Conservation (phyloP, 2,329 filamentous ascomycete species). For the Pseudogymnoascus sp. region DNA sequence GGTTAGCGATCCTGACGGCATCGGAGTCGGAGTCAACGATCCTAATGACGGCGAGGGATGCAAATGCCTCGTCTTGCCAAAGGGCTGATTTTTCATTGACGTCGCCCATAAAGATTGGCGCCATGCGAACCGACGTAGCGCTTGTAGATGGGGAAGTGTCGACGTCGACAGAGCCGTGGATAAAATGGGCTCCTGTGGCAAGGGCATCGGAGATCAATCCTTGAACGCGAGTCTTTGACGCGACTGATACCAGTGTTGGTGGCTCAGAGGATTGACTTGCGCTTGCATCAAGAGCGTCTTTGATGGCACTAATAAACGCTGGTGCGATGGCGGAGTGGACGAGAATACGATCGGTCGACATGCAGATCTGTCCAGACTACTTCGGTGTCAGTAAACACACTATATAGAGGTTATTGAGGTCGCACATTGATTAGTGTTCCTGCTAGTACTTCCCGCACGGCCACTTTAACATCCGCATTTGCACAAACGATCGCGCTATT, state of each 20-base stretch:
- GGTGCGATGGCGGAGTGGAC: slow-evolving; percentile 30
- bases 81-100: slow-evolving; percentile 26
- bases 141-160: slow-evolving; percentile 16
- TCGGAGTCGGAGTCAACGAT: slow-evolving; percentile 32
- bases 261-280: background rate
- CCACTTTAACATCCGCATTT: slow-evolving; percentile 56
- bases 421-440: slow-evolving; percentile 44
- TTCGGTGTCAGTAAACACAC: slow-evolving; percentile 25
- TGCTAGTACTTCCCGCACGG: slow-evolving; percentile 46
- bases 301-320: slow-evolving; percentile 25
- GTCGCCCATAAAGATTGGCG: slow-evolving; percentile 18
- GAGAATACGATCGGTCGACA: slow-evolving; percentile 37
- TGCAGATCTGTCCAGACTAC: slow-evolving; percentile 56
- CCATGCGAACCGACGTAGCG: slow-evolving; percentile 1
- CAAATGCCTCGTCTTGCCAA: slow-evolving; percentile 29
- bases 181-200: background rate
- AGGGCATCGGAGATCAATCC: background rate
- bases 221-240: slow-evolving; percentile 17
- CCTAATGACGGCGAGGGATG: slow-evolving; percentile 25
- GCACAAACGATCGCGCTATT: slow-evolving; percentile 58
- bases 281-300: slow-evolving; percentile 21
- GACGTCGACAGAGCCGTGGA: slow-evolving; percentile 9
- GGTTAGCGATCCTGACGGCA: slow-evolving; percentile 31
- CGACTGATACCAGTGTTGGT: slow-evolving; percentile 29
- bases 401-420: background rate